Conservation (phyloP, 805 yeast species). For the Peterozyma toletana region DNA sequence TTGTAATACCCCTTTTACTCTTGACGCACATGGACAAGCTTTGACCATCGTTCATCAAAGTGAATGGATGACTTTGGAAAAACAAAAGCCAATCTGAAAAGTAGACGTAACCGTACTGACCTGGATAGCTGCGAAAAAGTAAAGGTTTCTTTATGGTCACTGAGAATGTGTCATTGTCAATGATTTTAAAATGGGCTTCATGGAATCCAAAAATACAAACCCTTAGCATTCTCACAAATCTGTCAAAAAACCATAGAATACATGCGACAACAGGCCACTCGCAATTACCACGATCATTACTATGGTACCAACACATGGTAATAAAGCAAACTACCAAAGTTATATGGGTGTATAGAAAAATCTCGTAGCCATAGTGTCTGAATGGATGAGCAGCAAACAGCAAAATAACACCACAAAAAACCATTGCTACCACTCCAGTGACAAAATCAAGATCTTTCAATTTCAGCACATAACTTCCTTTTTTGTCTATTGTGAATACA, state of each 20-base stretch:
- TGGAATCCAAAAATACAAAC: slow-evolving; percentile 14
- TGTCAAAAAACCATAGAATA: slow-evolving; percentile 46
- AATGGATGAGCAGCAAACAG: slow-evolving; percentile 43
- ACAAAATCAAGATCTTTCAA: slow-evolving; percentile 5
- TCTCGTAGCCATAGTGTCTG: slow-evolving; percentile 51
- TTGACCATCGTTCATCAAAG: slow-evolving; percentile 32
- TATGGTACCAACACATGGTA: slow-evolving; percentile 52
- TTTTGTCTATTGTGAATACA: slow-evolving; percentile 20
- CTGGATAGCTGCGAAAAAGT: no score
- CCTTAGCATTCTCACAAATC: slow-evolving; percentile 35
- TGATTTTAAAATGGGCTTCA: slow-evolving; percentile 13
- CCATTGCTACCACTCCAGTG: slow-evolving; percentile 31
- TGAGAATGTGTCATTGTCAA: slow-evolving; percentile 25
- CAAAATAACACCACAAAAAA: slow-evolving; percentile 32
- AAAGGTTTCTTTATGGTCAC: neutral
- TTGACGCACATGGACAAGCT: slow-evolving; percentile 37
- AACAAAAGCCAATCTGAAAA: slow-evolving; percentile 43
- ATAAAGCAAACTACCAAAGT: slow-evolving; percentile 45
- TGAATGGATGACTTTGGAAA: slow-evolving; percentile 76
- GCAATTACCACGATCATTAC: slow-evolving; percentile 27
- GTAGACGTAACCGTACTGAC: slow-evolving; percentile 49
- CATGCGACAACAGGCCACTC: slow-evolving; percentile 27
- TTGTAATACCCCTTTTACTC: slow-evolving; percentile 54
- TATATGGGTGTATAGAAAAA: slow-evolving; percentile 51
- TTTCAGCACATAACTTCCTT: neutral